Base-by-base conservation (phyloP, 2,329 filamentous ascomycete species). In the Paecilomyces formosus region DNA sequence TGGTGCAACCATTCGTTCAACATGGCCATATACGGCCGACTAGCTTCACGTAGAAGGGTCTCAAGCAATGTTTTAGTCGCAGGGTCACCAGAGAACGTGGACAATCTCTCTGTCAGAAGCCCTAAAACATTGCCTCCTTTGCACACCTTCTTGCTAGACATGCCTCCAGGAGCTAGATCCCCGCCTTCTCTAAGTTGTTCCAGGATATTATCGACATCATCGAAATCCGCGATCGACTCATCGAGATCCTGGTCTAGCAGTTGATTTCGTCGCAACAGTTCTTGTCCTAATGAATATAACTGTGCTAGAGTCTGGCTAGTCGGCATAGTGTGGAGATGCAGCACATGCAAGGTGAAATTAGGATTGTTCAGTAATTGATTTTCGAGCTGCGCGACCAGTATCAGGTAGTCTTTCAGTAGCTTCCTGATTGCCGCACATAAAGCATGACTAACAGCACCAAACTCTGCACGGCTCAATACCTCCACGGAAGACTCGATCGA, bases 1-100 rank as follows among this genome's bases (percentile, higher is more conserved):
- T 96, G 93, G 70, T 99, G 94, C 15, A 99, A 79, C 94, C 94
- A 99, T 72, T 97, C 93, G 68, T 99, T 99, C 61, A 99, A 79
- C 94, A 99, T 99, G 50, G 84, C 83, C 92, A 97, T 97, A 71
- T 99, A 99, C 0, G 94, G 94, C 57, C 88, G 85, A 68, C 92
- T 97, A 1, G 93, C 88, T 73, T 97, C 93, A 58, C 90, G 84
- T 50, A 99, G 75, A 28, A 99, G 76, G 2, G 87, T 88, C 11
- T 90, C 94, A 11, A 99, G 81, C 21, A 99, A 76, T 24, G 87
- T 84, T 62, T 90, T 85, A 21, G 94, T 92, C 0, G 91, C 88
- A 3, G 94, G 94, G 70, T 99, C 94, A 53, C 94, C 94, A 1
- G 93, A 94, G 85, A 97, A 93, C 13, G 88, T 87, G 64, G 94